phyloP scores from a whole-genome alignment of 176 grass and related monocot genomes.

The Eleusine coracana region DNA sequence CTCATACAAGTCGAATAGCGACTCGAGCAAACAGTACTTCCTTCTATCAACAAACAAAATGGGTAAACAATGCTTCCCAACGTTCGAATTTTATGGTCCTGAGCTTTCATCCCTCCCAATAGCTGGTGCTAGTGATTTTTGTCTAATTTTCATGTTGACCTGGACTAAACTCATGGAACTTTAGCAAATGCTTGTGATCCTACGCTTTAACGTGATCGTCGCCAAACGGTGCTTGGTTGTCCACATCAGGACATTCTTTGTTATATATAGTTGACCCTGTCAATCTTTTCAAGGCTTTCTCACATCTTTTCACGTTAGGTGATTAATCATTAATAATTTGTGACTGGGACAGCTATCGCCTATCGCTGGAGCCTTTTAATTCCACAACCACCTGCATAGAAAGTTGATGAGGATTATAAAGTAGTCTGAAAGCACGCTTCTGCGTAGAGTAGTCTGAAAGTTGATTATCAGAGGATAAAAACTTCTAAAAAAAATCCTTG shows the following conservation, averaged over 20 bases:
- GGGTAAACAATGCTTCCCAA: background rate
- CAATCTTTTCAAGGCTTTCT: background rate
- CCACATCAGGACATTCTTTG: background rate
- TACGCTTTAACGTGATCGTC: background rate
- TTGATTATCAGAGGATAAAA: too few relatives aligned
- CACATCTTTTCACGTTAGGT: background rate
- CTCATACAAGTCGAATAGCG: background rate
- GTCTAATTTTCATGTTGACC: conserved; percentile 7
- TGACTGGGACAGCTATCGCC: background rate
- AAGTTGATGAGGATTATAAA: too few relatives aligned
- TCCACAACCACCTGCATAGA: background rate
- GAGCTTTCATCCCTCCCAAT: background rate
- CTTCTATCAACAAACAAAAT: background rate
- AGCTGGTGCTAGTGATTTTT: background rate
- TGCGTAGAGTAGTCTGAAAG: too few relatives aligned
- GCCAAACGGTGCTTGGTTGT: background rate
- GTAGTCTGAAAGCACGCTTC: too few relatives aligned
- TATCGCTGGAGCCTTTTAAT: too few relatives aligned
- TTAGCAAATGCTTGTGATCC: background rate
- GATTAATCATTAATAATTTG: conserved; percentile 1
- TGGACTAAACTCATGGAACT: background rate
- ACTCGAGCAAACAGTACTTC: background rate
- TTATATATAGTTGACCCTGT: background rate
- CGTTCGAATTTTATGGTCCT: background rate
- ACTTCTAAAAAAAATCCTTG: too few relatives aligned